These are phyloP conservation scores for Mucor sp. DNA, from an alignment of 371 early-diverging fungal genomes.

Conservation along the genomic window DNA sequence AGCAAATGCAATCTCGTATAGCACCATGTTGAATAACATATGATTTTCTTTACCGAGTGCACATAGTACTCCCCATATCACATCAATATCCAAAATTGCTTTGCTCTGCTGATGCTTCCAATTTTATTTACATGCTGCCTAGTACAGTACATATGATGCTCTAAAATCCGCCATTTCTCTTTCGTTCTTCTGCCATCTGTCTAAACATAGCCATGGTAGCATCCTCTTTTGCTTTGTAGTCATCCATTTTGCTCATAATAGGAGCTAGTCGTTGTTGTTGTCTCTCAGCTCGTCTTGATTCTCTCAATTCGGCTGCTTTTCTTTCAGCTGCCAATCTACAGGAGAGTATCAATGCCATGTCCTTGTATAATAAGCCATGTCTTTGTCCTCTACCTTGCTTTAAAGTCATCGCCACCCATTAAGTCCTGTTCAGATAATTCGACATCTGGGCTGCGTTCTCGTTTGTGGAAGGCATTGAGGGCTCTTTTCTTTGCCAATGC, in stretches of 20 bases:
- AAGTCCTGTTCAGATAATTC: constrained; percentile 76
- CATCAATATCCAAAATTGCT: neutral
- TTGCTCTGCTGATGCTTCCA: neutral
- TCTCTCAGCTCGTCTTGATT: constrained; percentile 37
- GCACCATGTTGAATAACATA: neutral
- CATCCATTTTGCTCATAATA: constrained; percentile 49
- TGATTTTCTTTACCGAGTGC: neutral
- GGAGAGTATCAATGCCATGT: neutral
- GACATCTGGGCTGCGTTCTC: constrained; percentile 73
- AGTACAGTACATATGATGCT: neutral
- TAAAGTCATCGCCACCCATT: constrained; percentile 67
- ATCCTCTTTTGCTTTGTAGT: constrained; percentile 65
- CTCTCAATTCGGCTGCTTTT: constrained; percentile 49
- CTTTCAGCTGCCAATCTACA: constrained; percentile 51
- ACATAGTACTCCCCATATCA: neutral
- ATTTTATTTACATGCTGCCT: neutral
- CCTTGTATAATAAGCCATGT: neutral
- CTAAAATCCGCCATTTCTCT: constrained; percentile 16
- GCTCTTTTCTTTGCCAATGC: constrained; percentile 68
- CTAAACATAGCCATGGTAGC: constrained; percentile 73
- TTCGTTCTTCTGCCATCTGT: constrained; percentile 63
- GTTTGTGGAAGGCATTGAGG: constrained; percentile 63
- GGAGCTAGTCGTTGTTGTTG: constrained; percentile 43
- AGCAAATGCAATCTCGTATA: neutral
- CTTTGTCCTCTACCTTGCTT: constrained; percentile 30